phyloP scores from a whole-genome alignment of 2,329 filamentous ascomycete genomes.

The Claviceps quebecensis region DNA sequence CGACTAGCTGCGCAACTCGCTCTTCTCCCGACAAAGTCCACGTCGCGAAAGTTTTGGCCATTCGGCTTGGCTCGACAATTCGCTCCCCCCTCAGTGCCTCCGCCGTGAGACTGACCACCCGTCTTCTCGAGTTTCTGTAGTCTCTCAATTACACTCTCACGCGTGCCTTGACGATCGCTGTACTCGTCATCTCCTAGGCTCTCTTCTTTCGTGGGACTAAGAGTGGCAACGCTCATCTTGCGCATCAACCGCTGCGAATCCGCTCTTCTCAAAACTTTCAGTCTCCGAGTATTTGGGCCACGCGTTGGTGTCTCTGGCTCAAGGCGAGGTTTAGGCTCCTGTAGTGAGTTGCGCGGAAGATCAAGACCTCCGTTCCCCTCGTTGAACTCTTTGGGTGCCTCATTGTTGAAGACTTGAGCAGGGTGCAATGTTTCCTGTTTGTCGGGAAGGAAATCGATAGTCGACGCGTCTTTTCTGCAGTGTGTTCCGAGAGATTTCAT shows the following conservation, averaged over 20 bases:
- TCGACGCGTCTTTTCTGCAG: conserved; percentile 10
- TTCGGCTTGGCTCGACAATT: background rate
- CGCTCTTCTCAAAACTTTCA: conserved; percentile 10
- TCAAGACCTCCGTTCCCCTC: background rate
- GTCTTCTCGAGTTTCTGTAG: conserved; percentile 3
- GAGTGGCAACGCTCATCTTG: conserved; percentile 12
- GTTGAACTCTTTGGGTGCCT: background rate
- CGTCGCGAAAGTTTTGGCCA: background rate
- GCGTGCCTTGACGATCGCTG: background rate
- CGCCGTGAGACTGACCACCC: background rate
- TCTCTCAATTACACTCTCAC: background rate
- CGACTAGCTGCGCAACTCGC: background rate
- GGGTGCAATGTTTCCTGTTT: background rate
- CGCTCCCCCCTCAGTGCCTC: background rate
- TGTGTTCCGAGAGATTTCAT: conserved; percentile 33
- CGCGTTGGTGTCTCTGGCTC: conserved; percentile 23
- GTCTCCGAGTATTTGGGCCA: conserved; percentile 11
- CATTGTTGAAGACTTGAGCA: background rate
- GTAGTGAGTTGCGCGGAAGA: background rate
- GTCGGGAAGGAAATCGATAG: conserved; percentile 3
- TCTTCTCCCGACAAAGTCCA: background rate
- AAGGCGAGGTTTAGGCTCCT: conserved; percentile 18
- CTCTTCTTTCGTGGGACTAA: conserved; percentile 21
- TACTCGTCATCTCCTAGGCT: conserved; percentile 9
- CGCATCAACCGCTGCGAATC: conserved; percentile 11